These are phyloP conservation scores for Microstegium vimineum DNA, from an alignment of 176 grass and related monocot species.

Conservation along the genomic window DNA sequence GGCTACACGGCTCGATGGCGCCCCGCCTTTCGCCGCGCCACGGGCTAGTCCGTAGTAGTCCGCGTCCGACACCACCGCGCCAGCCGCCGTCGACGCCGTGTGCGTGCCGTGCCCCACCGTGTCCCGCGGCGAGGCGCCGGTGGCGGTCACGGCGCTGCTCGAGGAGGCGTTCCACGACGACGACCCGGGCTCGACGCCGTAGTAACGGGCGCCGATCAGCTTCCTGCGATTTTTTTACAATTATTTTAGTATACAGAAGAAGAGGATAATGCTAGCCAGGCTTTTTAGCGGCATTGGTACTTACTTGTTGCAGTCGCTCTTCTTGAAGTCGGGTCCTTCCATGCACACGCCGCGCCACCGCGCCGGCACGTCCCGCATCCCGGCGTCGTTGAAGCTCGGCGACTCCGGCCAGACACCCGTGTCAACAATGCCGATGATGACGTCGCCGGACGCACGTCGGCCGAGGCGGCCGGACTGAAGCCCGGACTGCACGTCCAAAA, in stretches of 20 bases:
- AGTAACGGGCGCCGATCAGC: conserved; percentile 90
- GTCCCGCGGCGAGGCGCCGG: conserved; percentile 66
- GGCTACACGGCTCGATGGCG: conserved; percentile 58
- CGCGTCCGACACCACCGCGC: conserved; percentile 50
- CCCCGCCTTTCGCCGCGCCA: conserved; percentile 74
- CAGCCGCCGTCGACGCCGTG: conserved; percentile 78
- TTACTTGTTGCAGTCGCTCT: conserved; percentile 86
- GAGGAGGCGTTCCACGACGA: conserved; percentile 39
- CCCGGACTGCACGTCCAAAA: conserved; percentile 70
- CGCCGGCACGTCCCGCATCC: conserved; percentile 61
- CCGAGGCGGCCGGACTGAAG: conserved; percentile 52
- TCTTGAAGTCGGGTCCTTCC: conserved; percentile 97
- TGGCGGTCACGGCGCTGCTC: no score
- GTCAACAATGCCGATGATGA: conserved; percentile 81
- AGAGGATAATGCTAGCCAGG: not conserved
- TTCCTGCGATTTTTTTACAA: conserved; percentile 44
- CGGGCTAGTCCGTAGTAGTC: conserved; percentile 73
- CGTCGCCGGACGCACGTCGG: conserved; percentile 65
- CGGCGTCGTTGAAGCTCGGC: conserved; percentile 77
- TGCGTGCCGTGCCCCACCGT: conserved; percentile 84
- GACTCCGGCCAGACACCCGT: conserved; percentile 94
- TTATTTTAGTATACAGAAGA: not conserved
- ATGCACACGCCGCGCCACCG: conserved; percentile 92
- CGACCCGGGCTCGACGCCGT: conserved; percentile 38
- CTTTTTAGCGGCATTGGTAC: no score